A percentile compares a stretch with the other conserved stretches of the same genome.
Conservation (phyloP, 768 basidiomycete genomes). For the Hysterangium stoloniferum region DNA sequence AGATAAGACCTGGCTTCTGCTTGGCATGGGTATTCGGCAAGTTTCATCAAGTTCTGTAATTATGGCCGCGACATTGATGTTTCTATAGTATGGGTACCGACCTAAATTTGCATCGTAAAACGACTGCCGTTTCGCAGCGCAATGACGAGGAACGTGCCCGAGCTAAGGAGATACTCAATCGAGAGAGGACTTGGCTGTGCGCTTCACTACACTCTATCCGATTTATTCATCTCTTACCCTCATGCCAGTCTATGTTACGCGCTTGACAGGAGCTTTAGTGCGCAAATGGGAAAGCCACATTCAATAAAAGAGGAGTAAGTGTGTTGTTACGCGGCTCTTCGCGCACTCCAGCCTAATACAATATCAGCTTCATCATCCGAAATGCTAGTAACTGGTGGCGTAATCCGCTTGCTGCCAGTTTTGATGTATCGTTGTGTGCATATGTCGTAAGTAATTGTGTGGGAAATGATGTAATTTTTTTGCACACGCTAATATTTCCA, state of each 20-base stretch:
- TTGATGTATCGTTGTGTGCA: conserved; percentile 63
- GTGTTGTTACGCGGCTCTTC: neutral
- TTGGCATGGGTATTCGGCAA: conserved; percentile 81
- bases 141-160: conserved; percentile 74
- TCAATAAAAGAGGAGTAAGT: conserved; percentile 89
- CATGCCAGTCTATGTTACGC: conserved; percentile 51
- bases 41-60: conserved; percentile 18
- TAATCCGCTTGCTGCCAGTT: conserved; percentile 50
- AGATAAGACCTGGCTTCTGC: conserved; percentile 85
- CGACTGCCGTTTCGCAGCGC: conserved; percentile 43
- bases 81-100: conserved; percentile 83
- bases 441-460: conserved; percentile 61
- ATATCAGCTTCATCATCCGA: conserved; percentile 72
- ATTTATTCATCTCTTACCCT: neutral
- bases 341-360: conserved; percentile 11
- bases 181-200: conserved; percentile 87
- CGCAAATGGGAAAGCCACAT: conserved; percentile 96
- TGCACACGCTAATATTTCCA: neutral
- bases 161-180: conserved; percentile 83
- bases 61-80: conserved; percentile 1
- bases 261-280: conserved; percentile 83
- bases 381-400: conserved; percentile 70
- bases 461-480: neutral
- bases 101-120: conserved; percentile 89
- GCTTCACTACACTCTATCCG: conserved; percentile 14